Evolutionary conservation across 2,329 filamentous ascomycete species (phyloP), one percentile per base, ranked within the genome.

Genomic region (Fusarium abutilonis): DNA sequence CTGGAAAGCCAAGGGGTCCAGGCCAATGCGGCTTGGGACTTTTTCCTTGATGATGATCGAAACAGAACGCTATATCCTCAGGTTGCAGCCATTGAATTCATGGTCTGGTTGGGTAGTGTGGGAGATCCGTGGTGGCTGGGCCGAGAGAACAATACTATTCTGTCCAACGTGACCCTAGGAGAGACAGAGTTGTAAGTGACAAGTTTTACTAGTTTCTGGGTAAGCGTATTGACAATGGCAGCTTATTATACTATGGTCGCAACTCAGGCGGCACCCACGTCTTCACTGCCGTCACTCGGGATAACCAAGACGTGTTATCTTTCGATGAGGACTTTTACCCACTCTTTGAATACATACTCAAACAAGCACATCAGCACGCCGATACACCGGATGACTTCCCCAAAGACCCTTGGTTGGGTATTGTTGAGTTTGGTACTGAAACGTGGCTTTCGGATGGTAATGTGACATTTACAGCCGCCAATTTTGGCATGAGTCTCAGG

Each of bases 101-200:
- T 70, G 66, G 64, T 70, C 2, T 70, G 68, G 68, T 9, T 70
- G 6, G 68, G 68, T 1, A 47, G 64, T 1, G 66, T 70, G 0
- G 68, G 68, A 6, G 66, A 70, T 47, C 68, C 68, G 1, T 70
- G 68, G 68, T 70, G 68, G 68, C 50, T 70, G 7, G 68, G 68
- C 0, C 45, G 68, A 3, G 9, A 63, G 31, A 46, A 69, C 1
- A 49, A 67, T 6, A 60, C 43, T 0, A 61, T 70, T 13, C 17
- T 70, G 10, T 65, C 68, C 3, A 68, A 58, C 6, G 60, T 70
- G 28, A 65, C 52, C 1, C 43, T 70, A 1, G 66, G 68, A 1
- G 35, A 68, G 10, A 69, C 63, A 0, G 63, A 68, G 29, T 70
- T 70, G 68, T 70, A 43, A 61, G 68, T 49, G 0, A 3, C 21